Evolutionary conservation across 139 green algal genomes (phyloP), one percentile per base, ranked within the genome.

Genomic region (Mesotaenium endlicherianum): DNA sequence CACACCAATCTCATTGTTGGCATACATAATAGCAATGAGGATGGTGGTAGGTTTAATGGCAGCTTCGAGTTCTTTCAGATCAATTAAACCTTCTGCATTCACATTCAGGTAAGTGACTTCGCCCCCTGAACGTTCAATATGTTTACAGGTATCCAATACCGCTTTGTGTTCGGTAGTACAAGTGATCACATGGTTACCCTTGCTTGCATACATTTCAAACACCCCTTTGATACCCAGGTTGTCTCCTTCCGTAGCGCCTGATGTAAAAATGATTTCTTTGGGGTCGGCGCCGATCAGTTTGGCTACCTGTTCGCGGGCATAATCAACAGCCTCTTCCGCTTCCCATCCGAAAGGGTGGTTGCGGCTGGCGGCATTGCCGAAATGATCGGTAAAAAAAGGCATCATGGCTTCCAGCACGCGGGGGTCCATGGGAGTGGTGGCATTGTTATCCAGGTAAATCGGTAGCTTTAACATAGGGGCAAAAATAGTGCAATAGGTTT

Each of bases 261-360:
- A 94, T 6, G 96, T 99, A 90, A 99, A 99, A 43, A 99, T 92
- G 72, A 99, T 97, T 89, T 99, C 96, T 86, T 98, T 98, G 41
- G 94, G 85, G 80, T 97, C 91, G n/a, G 95, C 94, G 3, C 93
- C 93, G 59, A 98, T 93, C 14, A 98, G 78, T 0, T 55, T 2
- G 1, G 95, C 95, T 6, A 98, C 90, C 91, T 97, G 91, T n/a
- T 38, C 17, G 0, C 96, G 85, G 1, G 96, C 95, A 2, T 83
- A 75, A 88, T 99, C 96, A 50, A 98, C 93, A 4, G 95, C 95
- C 2, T 95, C 91, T 83, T 99, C 95, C 20, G 89, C 91, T 89
- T 98, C 96, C 95, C 96, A 98, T 40, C 96, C 96, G 70, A 95
- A 98, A 82, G 97, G 16, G 81, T 99, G 96, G 11, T 95, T 98